A percentile compares a stretch with the other conserved stretches of the same genome.
These are phyloP conservation scores for Baorangia bicolor DNA, from an alignment of 768 basidiomycete genomes.

Conservation along the genomic window DNA sequence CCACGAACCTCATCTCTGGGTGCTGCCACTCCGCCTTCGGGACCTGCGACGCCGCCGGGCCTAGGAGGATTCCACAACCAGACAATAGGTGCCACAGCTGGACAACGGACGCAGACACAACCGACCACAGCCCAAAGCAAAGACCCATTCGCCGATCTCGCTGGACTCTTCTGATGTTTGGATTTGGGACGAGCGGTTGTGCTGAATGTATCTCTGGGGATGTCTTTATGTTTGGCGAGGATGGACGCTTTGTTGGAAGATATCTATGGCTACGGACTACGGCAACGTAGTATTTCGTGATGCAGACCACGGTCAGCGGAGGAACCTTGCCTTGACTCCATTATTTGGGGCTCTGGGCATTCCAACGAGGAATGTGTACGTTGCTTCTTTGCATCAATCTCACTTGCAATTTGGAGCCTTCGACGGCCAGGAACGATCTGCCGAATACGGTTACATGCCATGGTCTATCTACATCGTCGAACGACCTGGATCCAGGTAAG, in stretches of 20 bases:
- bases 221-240: neutral
- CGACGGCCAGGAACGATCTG: neutral
- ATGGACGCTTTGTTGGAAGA: constrained; percentile 1
- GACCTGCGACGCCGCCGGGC: constrained; percentile 12
- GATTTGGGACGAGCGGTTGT: neutral
- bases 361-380: constrained; percentile 1
- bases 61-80: constrained; percentile 3
- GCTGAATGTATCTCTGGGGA: neutral
- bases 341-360: neutral
- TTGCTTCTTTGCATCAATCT: constrained; percentile 9
- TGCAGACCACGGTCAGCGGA: neutral
- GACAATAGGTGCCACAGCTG: constrained; percentile 1
- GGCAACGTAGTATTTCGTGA: neutral
- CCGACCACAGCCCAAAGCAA: constrained; percentile 42
- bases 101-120: constrained; percentile 25
- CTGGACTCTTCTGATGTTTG: constrained; percentile 60
- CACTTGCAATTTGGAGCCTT: neutral
- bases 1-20: constrained; percentile 12
- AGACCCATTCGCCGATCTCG: constrained; percentile 85
- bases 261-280: neutral
- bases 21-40: constrained; percentile 10
- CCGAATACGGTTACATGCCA: no score
- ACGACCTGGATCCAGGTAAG: neutral
- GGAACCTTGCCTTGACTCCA: neutral
- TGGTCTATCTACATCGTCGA: neutral